Evolutionary conservation across 768 basidiomycete species (phyloP).

Genomic region (Lyophyllum shimeji): DNA sequence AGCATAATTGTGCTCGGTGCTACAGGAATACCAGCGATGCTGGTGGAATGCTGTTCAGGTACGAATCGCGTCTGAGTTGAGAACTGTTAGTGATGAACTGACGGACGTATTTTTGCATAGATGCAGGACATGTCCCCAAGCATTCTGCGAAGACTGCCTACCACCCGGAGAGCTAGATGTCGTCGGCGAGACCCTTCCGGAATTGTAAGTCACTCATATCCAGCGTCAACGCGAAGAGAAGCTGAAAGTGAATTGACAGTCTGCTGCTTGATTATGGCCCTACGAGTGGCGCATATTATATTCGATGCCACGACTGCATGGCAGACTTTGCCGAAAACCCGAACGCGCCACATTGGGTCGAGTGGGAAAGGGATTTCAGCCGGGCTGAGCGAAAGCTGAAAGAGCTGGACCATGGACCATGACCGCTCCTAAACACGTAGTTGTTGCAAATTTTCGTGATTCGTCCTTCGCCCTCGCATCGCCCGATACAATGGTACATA

Average conservation of each 20-base stretch:
- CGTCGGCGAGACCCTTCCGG: constrained; percentile 55
- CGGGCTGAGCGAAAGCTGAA: constrained; percentile 35
- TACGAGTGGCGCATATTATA: constrained; percentile 41
- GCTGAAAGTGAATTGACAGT: constrained; percentile 26
- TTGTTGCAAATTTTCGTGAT: too few species aligned
- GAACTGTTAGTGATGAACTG: not conserved
- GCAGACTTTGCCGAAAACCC: constrained; percentile 35
- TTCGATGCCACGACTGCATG: constrained; percentile 50
- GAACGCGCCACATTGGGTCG: constrained; percentile 27
- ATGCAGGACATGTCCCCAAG: constrained; percentile 58
- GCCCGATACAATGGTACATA: too few species aligned
- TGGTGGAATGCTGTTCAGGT: constrained; percentile 64
- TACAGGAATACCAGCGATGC: constrained; percentile 40
- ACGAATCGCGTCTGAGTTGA: not conserved
- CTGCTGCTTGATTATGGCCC: constrained; percentile 38
- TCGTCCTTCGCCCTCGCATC: too few species aligned
- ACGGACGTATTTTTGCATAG: constrained; percentile 26
- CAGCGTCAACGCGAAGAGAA: not conserved
- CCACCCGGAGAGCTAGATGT: constrained; percentile 47
- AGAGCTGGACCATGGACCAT: constrained; percentile 1
- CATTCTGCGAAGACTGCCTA: constrained; percentile 64
- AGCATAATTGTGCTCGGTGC: constrained; percentile 51
- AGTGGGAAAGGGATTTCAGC: constrained; percentile 41
- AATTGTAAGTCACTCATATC: constrained; percentile 43
- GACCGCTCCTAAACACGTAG: too few species aligned